Conservation (phyloP, 106 monocot species). For the Agapanthus africanus region DNA sequence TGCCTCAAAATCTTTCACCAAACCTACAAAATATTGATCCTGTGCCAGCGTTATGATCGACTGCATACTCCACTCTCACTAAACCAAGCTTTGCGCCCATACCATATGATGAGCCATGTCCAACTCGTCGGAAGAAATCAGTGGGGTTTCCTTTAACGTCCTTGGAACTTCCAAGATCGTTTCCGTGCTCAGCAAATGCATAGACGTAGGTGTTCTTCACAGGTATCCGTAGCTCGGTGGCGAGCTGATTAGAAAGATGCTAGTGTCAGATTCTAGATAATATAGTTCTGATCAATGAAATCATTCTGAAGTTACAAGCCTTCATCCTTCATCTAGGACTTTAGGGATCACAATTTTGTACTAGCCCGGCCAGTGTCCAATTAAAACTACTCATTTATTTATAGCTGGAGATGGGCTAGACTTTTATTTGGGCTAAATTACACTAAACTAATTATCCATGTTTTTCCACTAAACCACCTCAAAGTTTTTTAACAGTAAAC, state of each 20-base stretch:
- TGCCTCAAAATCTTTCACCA: constrained; percentile 74
- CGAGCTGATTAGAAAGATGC: constrained; percentile 34
- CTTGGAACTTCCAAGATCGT: constrained; percentile 89
- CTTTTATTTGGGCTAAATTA: no score
- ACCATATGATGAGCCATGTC: constrained; percentile 91
- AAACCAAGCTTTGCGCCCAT: constrained; percentile 79
- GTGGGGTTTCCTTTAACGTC: constrained; percentile 96
- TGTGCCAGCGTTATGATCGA: constrained; percentile 89
- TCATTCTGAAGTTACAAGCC: no score
- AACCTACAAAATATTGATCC: constrained; percentile 84
- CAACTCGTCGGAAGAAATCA: constrained; percentile 76
- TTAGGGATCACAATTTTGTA: no score
- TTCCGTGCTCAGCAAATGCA: constrained; percentile 87
- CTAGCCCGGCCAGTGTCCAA: no score
- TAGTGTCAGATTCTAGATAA: neutral
- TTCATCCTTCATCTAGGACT: no score
- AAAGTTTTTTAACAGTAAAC: no score
- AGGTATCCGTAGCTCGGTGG: constrained; percentile 74
- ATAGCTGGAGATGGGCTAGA: no score
- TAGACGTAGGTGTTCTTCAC: constrained; percentile 67
- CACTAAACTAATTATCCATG: no score
- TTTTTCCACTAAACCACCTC: no score
- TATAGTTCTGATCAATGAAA: no score
- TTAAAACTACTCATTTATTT: no score
- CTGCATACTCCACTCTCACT: constrained; percentile 84